phyloP scores from a whole-genome alignment of 1,284 basidiomycete genomes.

The Cryptococcus sp. region DNA sequence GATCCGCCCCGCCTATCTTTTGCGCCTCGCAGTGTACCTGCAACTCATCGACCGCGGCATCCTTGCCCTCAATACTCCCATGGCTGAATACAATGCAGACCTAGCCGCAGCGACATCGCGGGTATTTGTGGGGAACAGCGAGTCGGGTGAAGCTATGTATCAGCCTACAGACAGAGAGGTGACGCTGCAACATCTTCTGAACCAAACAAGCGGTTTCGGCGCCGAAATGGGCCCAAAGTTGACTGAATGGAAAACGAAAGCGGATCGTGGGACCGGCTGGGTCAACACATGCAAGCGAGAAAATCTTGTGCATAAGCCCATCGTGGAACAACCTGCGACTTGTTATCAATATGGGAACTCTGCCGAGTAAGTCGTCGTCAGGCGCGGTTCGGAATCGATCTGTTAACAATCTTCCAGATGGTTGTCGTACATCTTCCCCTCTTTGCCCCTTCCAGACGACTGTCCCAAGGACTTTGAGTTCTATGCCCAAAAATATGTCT shows the following conservation, averaged over 20 bases:
- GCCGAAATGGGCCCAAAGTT: conserved; percentile 33
- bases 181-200: conserved; percentile 31
- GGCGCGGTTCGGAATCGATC: neutral
- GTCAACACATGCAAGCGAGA: conserved; percentile 42
- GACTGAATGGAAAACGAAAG: conserved; percentile 26
- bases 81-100: neutral
- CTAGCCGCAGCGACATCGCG: neutral
- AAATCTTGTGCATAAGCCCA: conserved; percentile 40
- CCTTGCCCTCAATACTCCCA: conserved; percentile 24
- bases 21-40: conserved; percentile 3
- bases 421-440: conserved; percentile 39
- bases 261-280: conserved; percentile 28
- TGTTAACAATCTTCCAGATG: conserved; percentile 16
- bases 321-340: conserved; percentile 29
- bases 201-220: conserved; percentile 44
- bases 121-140: conserved; percentile 12
- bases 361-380: conserved; percentile 23
- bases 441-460: conserved; percentile 3
- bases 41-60: conserved; percentile 36
- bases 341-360: conserved; percentile 39
- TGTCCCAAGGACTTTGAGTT: conserved; percentile 24
- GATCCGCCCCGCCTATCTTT: too few species aligned
- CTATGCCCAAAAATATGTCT: conserved; percentile 33
- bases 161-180: conserved; percentile 8
- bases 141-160: conserved; percentile 19